Evolutionary conservation across 176 grass and related monocot genomes (phyloP), one percentile per base, ranked within the genome.

Genomic region (Microstegium vimineum): DNA sequence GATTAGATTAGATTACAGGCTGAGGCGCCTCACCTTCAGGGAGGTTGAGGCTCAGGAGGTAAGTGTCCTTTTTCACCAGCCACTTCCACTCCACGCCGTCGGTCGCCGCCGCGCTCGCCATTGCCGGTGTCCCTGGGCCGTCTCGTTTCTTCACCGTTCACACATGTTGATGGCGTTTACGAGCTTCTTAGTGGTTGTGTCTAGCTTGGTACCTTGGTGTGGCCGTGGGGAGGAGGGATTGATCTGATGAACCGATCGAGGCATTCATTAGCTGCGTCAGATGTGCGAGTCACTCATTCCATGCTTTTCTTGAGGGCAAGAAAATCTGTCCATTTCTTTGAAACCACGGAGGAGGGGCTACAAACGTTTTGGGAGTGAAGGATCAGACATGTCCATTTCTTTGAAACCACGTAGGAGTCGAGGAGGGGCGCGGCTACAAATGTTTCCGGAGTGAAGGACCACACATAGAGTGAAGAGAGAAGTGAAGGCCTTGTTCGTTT

Each of bases 11-110:
- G 8, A 23, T 23, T 59, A 23, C n/a, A 59, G 52, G 20, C 20
- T n/a, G 0, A 57, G 35, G 22, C 5, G 4, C 69, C 40, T 27
- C 35, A 97, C 89, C 91, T 73, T 80, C 17, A 20, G 47, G 85
- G 77, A 94, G 81, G n/a, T 51, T 23, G 43, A 94, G 60, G 36
- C 26, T 78, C 27, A 97, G 62, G 18, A 87, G 42, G 82, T 70
- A 78, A 49, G 0, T 18, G 46, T 23, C 69, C 74, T 36, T 30
- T 25, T 76, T 34, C 47, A 74, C 59, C 2, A 56, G 66, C 76
- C 74, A 83, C 75, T 90, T 81, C 16, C 16, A 52, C 46, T 90
- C 79, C 10, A 74, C 68, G 57, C 6, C 30, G 47, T 20, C 81
- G 9, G 72, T 32, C 17, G 47, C 43, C 10, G 18, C 22, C 3